Percentiles rank a stretch among this genome's conserved stretches.
These are phyloP conservation scores for Torulaspora delbrueckii DNA, from an alignment of 805 yeast genomes.

Conservation along the genomic window DNA sequence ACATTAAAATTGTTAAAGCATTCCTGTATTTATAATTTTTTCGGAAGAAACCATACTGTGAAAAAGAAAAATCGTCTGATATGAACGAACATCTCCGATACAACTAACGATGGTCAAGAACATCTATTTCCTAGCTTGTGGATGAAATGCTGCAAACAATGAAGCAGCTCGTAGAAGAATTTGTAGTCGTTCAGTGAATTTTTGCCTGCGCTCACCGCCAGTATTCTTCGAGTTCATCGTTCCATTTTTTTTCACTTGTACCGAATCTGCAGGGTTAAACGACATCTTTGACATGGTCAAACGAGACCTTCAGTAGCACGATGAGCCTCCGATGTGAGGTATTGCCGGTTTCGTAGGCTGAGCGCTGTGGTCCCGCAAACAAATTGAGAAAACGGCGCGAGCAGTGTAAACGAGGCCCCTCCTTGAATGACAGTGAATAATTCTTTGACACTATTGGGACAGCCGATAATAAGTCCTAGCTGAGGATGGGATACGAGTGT, in stretches of 20 bases:
- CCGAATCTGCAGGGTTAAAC: constrained; percentile 1
- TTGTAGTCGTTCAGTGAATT: neutral
- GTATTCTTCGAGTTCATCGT: neutral
- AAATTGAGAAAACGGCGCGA: neutral
- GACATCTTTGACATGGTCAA: constrained; percentile 1
- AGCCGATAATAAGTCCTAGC: neutral
- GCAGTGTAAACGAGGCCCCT: neutral
- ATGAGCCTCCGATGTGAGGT: neutral
- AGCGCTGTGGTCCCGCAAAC: neutral
- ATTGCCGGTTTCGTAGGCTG: constrained; percentile 5
- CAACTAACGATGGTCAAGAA: neutral
- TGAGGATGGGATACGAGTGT: neutral
- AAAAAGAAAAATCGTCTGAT: constrained; percentile 7
- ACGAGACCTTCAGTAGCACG: neutral
- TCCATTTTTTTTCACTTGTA: neutral
- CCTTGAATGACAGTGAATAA: neutral
- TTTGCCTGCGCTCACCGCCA: neutral
- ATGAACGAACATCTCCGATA: constrained; percentile 10
- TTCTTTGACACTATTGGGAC: neutral
- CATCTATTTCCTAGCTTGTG: neutral
- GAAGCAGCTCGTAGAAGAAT: neutral
- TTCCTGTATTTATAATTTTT: constrained; percentile 8
- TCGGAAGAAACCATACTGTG: constrained; percentile 4
- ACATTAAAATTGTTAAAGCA: neutral
- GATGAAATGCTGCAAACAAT: neutral